Percentiles rank a stretch among this genome's conserved stretches.
Conservation (phyloP, 208 protist species). For the Tritrichomonas foetus region DNA sequence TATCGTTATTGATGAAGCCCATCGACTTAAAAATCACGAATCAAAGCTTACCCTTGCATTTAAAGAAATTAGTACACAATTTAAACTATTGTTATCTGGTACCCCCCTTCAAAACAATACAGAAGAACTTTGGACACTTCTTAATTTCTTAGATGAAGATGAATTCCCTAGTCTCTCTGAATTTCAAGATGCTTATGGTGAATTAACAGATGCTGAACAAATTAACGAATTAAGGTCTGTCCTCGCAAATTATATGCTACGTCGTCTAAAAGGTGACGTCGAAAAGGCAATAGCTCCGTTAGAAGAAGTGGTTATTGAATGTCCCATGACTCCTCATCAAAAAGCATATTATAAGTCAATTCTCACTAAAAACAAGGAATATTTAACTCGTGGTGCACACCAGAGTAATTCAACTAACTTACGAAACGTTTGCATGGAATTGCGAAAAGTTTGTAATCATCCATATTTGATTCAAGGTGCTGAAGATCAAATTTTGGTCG, state of each 20-base stretch:
- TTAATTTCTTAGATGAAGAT: slow-evolving; percentile 71
- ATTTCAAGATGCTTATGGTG: slow-evolving; percentile 52
- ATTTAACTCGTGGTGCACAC: slow-evolving; percentile 42
- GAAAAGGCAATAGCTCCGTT: slow-evolving; percentile 83
- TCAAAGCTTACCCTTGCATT: slow-evolving; percentile 60
- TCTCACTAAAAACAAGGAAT: slow-evolving; percentile 57
- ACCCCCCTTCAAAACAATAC: slow-evolving; percentile 63
- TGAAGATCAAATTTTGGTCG: slow-evolving; percentile 27
- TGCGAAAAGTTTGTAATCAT: slow-evolving; percentile 83
- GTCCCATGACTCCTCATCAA: slow-evolving; percentile 64
- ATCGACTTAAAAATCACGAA: slow-evolving; percentile 72
- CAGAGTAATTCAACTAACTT: slow-evolving; percentile 2
- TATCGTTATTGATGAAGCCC: slow-evolving; percentile 76
- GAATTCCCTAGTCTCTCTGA: slow-evolving; percentile 62
- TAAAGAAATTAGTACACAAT: neutral
- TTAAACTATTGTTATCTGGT: slow-evolving; percentile 55
- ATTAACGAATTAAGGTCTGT: slow-evolving; percentile 51
- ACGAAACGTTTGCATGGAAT: slow-evolving; percentile 56
- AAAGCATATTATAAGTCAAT: slow-evolving; percentile 71
- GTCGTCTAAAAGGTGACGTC: slow-evolving; percentile 83
- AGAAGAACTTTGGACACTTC: slow-evolving; percentile 68
- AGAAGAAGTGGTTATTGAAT: slow-evolving; percentile 67
- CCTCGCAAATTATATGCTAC: slow-evolving; percentile 64
- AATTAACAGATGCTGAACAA: slow-evolving; percentile 46
- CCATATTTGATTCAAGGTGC: slow-evolving; percentile 65